Conservation (phyloP, 768 basidiomycete species). For the Rhizopogon vulgaris region DNA sequence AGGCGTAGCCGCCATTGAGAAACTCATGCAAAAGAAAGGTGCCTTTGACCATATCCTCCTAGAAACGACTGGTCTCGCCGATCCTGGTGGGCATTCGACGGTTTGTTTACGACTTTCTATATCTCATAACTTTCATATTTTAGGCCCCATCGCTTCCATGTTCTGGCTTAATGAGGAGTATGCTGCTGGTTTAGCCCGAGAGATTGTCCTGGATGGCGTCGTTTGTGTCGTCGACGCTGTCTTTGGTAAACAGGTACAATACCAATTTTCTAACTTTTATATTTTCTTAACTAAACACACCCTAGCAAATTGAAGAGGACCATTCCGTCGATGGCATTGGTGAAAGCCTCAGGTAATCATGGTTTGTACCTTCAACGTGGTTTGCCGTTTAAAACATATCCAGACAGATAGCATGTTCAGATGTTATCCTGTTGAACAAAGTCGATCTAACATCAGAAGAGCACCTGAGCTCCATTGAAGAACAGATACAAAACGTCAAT, state of each 20-base stretch:
- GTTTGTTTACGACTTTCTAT: neutral
- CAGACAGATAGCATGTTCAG: conserved; percentile 91
- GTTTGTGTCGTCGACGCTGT: conserved; percentile 89
- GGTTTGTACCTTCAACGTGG: neutral
- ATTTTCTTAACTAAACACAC: neutral
- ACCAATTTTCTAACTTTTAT: neutral
- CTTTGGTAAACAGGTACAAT: conserved; percentile 57
- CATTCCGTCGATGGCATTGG: conserved; percentile 58
- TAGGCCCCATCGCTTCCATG: conserved; percentile 81
- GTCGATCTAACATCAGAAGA: conserved; percentile 58
- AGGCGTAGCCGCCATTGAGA: conserved; percentile 90
- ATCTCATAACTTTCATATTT: neutral
- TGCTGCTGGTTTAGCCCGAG: conserved; percentile 55
- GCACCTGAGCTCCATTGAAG: conserved; percentile 44
- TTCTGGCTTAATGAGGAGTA: conserved; percentile 88
- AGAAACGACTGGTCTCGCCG: conserved; percentile 94
- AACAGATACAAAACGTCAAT: conserved; percentile 69
- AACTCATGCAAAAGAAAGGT: conserved; percentile 80
- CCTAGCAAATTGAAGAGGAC: conserved; percentile 87
- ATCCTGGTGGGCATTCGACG: conserved; percentile 59
- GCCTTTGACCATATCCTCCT: conserved; percentile 93
- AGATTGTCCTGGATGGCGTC: conserved; percentile 81
- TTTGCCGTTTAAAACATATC: neutral
- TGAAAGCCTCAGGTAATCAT: conserved; percentile 69
- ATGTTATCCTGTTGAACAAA: conserved; percentile 92